These are phyloP conservation scores for Beta lomatogona DNA, from an alignment of 179 eudicot genomes.

Conservation along the genomic window DNA sequence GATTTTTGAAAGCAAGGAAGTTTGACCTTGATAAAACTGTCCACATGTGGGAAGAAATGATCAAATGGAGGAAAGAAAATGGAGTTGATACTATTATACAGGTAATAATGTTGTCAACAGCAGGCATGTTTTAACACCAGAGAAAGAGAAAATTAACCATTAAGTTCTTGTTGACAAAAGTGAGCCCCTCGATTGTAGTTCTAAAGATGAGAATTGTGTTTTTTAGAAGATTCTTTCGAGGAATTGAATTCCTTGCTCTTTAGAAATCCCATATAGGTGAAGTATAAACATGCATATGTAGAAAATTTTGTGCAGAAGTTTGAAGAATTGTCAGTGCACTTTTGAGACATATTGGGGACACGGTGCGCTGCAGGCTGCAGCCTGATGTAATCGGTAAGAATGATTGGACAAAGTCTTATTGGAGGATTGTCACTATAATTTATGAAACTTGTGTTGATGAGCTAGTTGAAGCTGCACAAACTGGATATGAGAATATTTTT, in stretches of 20 bases:
- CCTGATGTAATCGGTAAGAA: neutral
- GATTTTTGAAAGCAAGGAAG: slow-evolving; percentile 96
- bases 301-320: neutral
- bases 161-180: neutral
- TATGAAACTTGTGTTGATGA: too few relatives aligned
- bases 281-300: neutral
- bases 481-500: too few relatives aligned
- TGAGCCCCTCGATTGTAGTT: neutral
- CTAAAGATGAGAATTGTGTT: neutral
- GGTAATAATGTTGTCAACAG: slow-evolving; percentile 44
- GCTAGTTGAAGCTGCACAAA: too few relatives aligned
- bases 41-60: slow-evolving; percentile 97
- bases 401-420: too few relatives aligned
- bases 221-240: neutral
- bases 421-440: neutral
- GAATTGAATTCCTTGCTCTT: neutral
- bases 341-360: neutral
- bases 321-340: neutral
- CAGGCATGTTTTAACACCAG: neutral
- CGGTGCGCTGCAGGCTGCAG: neutral
- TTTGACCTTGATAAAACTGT: slow-evolving; percentile 80
- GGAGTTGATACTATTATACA: slow-evolving; percentile 80
- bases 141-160: neutral
- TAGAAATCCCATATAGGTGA: neutral
- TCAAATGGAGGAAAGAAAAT: slow-evolving; percentile 89